These are phyloP conservation scores for Cucurbita argyrosperma DNA, from an alignment of 306 rosid genomes.

Conservation along the genomic window DNA sequence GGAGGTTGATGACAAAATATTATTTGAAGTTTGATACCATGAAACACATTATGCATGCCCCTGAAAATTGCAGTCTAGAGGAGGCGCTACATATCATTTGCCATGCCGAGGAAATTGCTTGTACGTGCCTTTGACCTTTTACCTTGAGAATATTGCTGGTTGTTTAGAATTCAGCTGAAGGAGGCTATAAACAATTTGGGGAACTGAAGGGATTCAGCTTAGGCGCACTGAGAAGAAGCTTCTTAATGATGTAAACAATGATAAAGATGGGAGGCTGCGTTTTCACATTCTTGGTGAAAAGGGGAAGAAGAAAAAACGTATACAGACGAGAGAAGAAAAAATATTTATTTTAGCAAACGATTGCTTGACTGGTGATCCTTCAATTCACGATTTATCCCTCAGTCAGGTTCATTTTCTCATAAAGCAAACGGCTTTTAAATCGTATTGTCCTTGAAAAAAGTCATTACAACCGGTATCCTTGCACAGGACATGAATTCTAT, in stretches of 20 bases:
- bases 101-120: slow-evolving; percentile 77
- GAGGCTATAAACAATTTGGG: slow-evolving; percentile 11
- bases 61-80: slow-evolving; percentile 58
- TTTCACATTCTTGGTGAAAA: slow-evolving; percentile 63
- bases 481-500: slow-evolving; percentile 73
- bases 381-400: slow-evolving; percentile 67
- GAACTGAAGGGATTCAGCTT: slow-evolving; percentile 82
- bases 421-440: slow-evolving; percentile 12
- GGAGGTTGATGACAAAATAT: slow-evolving; percentile 87
- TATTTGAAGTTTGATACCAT: slow-evolving; percentile 87
- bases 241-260: slow-evolving; percentile 71
- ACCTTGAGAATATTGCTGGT: neutral
- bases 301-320: slow-evolving; percentile 78
- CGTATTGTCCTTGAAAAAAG: slow-evolving; percentile 1
- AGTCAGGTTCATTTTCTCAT: slow-evolving; percentile 48
- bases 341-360: slow-evolving; percentile 76
- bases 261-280: slow-evolving; percentile 83
- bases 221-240: slow-evolving; percentile 89
- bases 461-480: slow-evolving; percentile 15
- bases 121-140: slow-evolving; percentile 25
- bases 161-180: slow-evolving; percentile 7
- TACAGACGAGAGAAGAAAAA: slow-evolving; percentile 89
- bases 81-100: slow-evolving; percentile 71
- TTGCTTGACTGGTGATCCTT: slow-evolving; percentile 94
- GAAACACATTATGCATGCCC: slow-evolving; percentile 83